Conservation (phyloP, 2,329 filamentous ascomycete species). For the Exophiala sp. region DNA sequence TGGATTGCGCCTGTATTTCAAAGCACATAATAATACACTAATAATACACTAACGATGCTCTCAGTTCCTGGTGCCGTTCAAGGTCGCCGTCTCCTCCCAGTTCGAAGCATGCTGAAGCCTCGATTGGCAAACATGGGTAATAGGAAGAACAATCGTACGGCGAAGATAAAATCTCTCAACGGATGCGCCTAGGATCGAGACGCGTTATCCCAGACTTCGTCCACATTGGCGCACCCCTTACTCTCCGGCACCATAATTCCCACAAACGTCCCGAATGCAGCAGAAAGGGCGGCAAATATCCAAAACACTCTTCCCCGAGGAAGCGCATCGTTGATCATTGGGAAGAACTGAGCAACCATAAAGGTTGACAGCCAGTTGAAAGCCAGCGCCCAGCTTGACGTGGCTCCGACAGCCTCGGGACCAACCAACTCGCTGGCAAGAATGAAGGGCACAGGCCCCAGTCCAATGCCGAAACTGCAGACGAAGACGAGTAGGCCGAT, state of each 20-base stretch:
- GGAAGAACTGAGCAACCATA: constrained; percentile 90
- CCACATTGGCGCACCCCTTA: constrained; percentile 69
- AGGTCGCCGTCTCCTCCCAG: not conserved
- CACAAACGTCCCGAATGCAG: constrained; percentile 65
- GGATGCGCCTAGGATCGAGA: not conserved
- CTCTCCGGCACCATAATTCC: constrained; percentile 74
- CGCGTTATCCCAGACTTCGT: constrained; percentile 80
- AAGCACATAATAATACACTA: constrained; percentile 2
- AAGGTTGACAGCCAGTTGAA: constrained; percentile 90
- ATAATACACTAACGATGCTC: not conserved
- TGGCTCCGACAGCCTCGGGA: constrained; percentile 81
- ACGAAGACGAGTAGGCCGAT: constrained; percentile 79
- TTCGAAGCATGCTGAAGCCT: not conserved
- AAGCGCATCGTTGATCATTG: constrained; percentile 69
- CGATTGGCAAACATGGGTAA: too few relatives aligned
- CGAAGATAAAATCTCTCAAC: not conserved
- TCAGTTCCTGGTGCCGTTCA: not conserved
- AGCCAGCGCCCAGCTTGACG: constrained; percentile 79
- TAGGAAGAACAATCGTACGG: too few relatives aligned
- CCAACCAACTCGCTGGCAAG: constrained; percentile 84
- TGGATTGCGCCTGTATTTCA: not conserved
- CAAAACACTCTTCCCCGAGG: constrained; percentile 82
- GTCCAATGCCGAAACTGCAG: constrained; percentile 77
- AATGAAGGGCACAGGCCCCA: constrained; percentile 93
- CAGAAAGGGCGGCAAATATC: constrained; percentile 73